Conservation (phyloP, 2,329 filamentous ascomycete genomes). For the Ascochyta clinopodiicola region DNA sequence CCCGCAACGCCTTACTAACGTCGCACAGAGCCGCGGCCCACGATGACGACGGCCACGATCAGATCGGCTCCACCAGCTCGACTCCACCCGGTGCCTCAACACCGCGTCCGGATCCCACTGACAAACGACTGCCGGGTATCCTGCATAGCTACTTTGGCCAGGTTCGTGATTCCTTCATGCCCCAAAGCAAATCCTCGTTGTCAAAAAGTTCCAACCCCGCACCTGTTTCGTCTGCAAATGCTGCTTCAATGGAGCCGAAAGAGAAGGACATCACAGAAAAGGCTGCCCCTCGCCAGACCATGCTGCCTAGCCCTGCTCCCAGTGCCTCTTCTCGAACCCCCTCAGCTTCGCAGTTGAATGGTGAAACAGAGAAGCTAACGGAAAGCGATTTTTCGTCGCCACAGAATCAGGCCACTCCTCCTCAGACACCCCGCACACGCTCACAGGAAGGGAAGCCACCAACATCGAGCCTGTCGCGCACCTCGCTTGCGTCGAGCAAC, state of each 20-base stretch:
- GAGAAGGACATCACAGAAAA: constrained; percentile 27
- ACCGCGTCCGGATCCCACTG: constrained; percentile 88
- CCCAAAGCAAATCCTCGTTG: constrained; percentile 49
- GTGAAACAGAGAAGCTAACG: constrained; percentile 87
- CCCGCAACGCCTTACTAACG: constrained; percentile 45
- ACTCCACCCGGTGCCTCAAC: constrained; percentile 92
- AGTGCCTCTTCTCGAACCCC: constrained; percentile 56
- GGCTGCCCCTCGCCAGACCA: constrained; percentile 52
- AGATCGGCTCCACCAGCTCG: constrained; percentile 79
- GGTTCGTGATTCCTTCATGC: constrained; percentile 81
- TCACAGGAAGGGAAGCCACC: constrained; percentile 65
- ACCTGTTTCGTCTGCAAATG: constrained; percentile 28
- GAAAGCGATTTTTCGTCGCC: constrained; percentile 67
- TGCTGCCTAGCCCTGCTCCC: constrained; percentile 59
- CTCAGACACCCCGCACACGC: constrained; percentile 86
- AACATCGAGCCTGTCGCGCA: constrained; percentile 58
- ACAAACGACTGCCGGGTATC: constrained; percentile 95
- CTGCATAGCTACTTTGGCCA: constrained; percentile 96
- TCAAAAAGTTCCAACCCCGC: constrained; percentile 46
- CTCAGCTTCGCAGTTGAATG: constrained; percentile 67
- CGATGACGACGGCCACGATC: constrained; percentile 74
- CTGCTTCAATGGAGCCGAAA: constrained; percentile 23
- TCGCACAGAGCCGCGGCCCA: constrained; percentile 62
- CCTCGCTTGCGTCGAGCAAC: constrained; percentile 54
- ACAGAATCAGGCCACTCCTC: constrained; percentile 84